A percentile compares a stretch with the other conserved stretches of the same genome.
These are phyloP conservation scores for Coemansia pectinata DNA, from an alignment of 192 early-diverging fungal genomes.

Conservation along the genomic window DNA sequence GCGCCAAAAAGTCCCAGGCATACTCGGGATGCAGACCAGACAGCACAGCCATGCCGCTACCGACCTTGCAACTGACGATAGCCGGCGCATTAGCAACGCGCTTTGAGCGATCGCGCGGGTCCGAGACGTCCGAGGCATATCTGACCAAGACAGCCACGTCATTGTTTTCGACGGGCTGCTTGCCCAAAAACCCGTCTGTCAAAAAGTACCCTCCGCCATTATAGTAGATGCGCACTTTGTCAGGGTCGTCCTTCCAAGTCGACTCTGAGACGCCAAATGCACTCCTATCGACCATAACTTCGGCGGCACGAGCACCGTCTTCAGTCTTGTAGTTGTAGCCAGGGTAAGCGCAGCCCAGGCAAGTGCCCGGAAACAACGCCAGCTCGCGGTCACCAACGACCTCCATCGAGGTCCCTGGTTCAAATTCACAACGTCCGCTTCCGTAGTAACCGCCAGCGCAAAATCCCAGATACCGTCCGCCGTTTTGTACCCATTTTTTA, in stretches of 20 bases:
- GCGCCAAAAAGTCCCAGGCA: slow-evolving; percentile 59
- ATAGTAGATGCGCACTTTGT: slow-evolving; percentile 59
- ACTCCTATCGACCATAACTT: slow-evolving; percentile 44
- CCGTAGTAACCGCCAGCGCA: slow-evolving; percentile 93
- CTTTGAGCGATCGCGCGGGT: slow-evolving; percentile 31
- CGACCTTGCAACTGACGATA: slow-evolving; percentile 68
- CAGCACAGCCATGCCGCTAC: slow-evolving; percentile 69
- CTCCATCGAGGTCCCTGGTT: slow-evolving; percentile 61
- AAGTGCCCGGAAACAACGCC: slow-evolving; percentile 67
- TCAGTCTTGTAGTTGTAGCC: slow-evolving; percentile 88
- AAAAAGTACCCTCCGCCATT: slow-evolving; percentile 77
- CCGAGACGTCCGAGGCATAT: slow-evolving; percentile 46
- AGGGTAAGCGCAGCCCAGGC: slow-evolving; percentile 71
- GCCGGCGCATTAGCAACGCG: slow-evolving; percentile 53
- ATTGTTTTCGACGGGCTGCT: slow-evolving; percentile 14
- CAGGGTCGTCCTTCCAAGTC: slow-evolving; percentile 48
- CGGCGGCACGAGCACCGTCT: slow-evolving; percentile 66
- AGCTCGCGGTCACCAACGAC: slow-evolving; percentile 77
- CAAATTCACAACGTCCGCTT: slow-evolving; percentile 71
- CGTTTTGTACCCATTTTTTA: slow-evolving; percentile 63
- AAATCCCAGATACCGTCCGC: slow-evolving; percentile 89
- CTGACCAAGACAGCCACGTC: slow-evolving; percentile 35
- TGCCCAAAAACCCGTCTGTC: slow-evolving; percentile 29
- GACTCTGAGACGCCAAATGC: slow-evolving; percentile 22
- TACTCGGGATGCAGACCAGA: slow-evolving; percentile 86